A percentile compares a stretch with the other conserved stretches of the same genome.
Evolutionary conservation across 108 stramenopile genomes (phyloP).

Genomic region (Nitzschia sp.): DNA sequence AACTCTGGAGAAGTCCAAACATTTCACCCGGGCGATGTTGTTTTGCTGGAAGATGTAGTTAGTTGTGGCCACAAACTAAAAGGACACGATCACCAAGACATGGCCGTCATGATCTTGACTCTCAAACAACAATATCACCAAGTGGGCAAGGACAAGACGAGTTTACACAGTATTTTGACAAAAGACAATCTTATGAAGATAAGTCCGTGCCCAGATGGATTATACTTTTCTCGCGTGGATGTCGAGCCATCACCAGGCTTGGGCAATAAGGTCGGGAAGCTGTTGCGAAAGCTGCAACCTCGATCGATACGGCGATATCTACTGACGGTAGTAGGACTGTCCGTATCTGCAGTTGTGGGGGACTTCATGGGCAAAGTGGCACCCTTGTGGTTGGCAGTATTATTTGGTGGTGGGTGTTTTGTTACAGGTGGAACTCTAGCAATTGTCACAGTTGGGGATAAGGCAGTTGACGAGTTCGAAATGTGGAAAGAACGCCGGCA

Average conservation of each 20-base stretch:
- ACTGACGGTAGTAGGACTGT: constrained; percentile 23
- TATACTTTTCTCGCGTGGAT: constrained; percentile 4
- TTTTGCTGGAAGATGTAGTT: constrained; percentile 56
- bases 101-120: constrained; percentile 43
- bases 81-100: constrained; percentile 28
- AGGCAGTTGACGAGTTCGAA: constrained; percentile 22
- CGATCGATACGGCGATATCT: constrained; percentile 5
- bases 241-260: background rate
- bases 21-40: constrained; percentile 44
- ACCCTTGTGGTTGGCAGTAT: constrained; percentile 49
- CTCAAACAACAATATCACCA: constrained; percentile 49
- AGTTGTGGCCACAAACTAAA: constrained; percentile 45
- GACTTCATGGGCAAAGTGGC: constrained; percentile 55
- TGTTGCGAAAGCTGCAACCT: constrained; percentile 10
- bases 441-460: constrained; percentile 30
- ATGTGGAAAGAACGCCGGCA: constrained; percentile 33
- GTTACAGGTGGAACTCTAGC: constrained; percentile 44
- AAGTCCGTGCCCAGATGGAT: constrained; percentile 35
- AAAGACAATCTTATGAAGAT: constrained; percentile 14
- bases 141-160: constrained; percentile 40
- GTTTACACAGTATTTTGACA: constrained; percentile 19
- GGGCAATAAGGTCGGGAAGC: background rate
- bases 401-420: constrained; percentile 52
- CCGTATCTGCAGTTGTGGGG: constrained; percentile 33
- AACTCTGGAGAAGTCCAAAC: constrained; percentile 41